Evolutionary conservation across 2,329 filamentous ascomycete species (phyloP).

Genomic region (Cladophialophora exuberans): DNA sequence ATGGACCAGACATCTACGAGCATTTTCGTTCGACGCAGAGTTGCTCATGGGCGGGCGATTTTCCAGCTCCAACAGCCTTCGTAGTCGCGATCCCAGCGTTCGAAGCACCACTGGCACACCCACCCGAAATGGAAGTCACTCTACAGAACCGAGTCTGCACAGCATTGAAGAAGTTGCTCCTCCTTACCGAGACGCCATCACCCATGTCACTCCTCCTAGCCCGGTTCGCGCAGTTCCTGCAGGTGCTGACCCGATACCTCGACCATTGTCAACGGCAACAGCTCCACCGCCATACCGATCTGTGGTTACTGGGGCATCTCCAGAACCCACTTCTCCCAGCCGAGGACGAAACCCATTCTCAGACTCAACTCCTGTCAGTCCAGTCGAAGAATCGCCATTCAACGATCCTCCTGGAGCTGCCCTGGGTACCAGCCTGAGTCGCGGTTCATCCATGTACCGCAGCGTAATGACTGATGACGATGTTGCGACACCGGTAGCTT

Average conservation of each 20-base stretch:
- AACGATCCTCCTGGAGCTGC: constrained; percentile 29
- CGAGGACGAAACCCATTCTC: constrained; percentile 29
- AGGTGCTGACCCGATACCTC: constrained; percentile 25
- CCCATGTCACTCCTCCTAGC: constrained; percentile 19
- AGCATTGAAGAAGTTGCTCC: constrained; percentile 34
- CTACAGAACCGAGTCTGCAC: constrained; percentile 28
- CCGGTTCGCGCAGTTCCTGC: constrained; percentile 12
- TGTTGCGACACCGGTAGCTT: constrained; percentile 11
- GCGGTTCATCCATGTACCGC: constrained; percentile 29
- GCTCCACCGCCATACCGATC: constrained; percentile 32
- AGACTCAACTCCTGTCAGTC: constrained; percentile 30
- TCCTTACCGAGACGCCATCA: constrained; percentile 33
- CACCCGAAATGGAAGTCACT: constrained; percentile 20
- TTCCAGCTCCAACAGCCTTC: constrained; percentile 33
- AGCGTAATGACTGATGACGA: constrained; percentile 25
- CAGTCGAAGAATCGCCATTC: constrained; percentile 32
- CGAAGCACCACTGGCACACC: constrained; percentile 19
- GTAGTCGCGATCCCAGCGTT: constrained; percentile 31
- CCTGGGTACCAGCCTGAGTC: constrained; percentile 19
- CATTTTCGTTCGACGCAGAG: constrained; percentile 34
- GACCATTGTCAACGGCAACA: constrained; percentile 30
- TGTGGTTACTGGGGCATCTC: constrained; percentile 8
- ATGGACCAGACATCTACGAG: constrained; percentile 33
- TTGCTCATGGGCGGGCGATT: constrained; percentile 34
- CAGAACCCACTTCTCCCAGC: constrained; percentile 9